phyloP scores from a whole-genome alignment of 768 basidiomycete genomes.

The Russula griseocarnosa region DNA sequence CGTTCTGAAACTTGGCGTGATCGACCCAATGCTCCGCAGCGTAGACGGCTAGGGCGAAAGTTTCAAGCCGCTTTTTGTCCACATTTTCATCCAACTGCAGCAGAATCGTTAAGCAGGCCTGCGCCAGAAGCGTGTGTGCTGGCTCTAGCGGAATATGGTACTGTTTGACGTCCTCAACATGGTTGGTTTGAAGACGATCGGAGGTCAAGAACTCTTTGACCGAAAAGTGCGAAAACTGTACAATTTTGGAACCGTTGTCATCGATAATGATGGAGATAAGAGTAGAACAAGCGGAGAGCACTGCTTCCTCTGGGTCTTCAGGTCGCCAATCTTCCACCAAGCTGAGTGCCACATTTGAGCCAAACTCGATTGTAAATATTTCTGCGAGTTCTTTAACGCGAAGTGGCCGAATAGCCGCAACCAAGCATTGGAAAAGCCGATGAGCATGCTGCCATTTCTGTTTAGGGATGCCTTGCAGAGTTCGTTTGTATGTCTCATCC shows the following conservation, averaged over 20 bases:
- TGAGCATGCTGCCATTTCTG: background rate
- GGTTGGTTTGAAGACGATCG: too few species aligned
- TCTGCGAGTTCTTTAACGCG: background rate
- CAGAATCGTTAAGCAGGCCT: too few species aligned
- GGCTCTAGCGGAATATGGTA: background rate
- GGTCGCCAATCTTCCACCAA: too few species aligned
- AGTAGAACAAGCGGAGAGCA: background rate
- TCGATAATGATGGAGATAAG: too few species aligned
- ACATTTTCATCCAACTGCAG: background rate
- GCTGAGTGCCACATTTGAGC: too few species aligned
- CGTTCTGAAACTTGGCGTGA: background rate
- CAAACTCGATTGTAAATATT: too few species aligned
- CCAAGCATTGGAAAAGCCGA: background rate
- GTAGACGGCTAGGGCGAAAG: background rate
- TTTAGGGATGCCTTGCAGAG: background rate
- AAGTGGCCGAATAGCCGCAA: background rate
- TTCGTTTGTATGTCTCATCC: background rate
- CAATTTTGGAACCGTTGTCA: too few species aligned
- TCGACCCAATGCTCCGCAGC: background rate
- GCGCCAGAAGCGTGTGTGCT: too few species aligned
- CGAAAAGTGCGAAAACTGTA: too few species aligned
- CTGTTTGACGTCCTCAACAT: too few species aligned
- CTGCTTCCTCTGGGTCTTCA: background rate
- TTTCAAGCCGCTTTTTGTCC: background rate
- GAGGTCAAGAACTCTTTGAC: too few species aligned